Evolutionary conservation across 352 stramenopile genomes (phyloP).

Genomic region (Globisporangium heterothallicum): DNA sequence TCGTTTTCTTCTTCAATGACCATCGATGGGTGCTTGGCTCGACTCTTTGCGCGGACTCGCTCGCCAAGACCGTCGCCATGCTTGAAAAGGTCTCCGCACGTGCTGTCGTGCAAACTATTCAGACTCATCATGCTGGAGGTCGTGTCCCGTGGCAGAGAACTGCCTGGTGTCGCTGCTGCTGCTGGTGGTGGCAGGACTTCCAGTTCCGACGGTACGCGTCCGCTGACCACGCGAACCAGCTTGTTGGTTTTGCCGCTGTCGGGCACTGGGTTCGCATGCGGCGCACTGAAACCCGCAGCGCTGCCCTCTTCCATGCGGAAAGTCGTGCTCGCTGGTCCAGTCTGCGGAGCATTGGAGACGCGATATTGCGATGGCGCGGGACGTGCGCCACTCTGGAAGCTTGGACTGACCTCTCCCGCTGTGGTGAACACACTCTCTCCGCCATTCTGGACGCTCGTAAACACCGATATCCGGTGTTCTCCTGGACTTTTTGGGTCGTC

Average conservation of each 20-base stretch:
- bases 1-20: constrained; percentile 15
- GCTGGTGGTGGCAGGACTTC: neutral
- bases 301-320: constrained; percentile 9
- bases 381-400: neutral
- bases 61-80: constrained; percentile 17
- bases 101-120: constrained; percentile 20
- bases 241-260: constrained; percentile 11
- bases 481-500: neutral
- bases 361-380: constrained; percentile 7
- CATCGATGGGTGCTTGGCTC: constrained; percentile 9
- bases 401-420: constrained; percentile 5
- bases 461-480: constrained; percentile 11
- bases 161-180: neutral
- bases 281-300: neutral
- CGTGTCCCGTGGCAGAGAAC: constrained; percentile 13
- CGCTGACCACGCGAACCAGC: constrained; percentile 1
- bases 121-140: constrained; percentile 12
- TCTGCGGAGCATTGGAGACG: constrained; percentile 11
- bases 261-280: neutral
- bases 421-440: constrained; percentile 10
- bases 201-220: neutral
- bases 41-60: constrained; percentile 3
- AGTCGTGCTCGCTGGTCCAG: constrained; percentile 6
- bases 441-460: constrained; percentile 13
- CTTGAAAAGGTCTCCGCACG: constrained; percentile 13